Conservation (phyloP, 495 filamentous ascomycete species). For the Podospora bellae-mahoneyi region DNA sequence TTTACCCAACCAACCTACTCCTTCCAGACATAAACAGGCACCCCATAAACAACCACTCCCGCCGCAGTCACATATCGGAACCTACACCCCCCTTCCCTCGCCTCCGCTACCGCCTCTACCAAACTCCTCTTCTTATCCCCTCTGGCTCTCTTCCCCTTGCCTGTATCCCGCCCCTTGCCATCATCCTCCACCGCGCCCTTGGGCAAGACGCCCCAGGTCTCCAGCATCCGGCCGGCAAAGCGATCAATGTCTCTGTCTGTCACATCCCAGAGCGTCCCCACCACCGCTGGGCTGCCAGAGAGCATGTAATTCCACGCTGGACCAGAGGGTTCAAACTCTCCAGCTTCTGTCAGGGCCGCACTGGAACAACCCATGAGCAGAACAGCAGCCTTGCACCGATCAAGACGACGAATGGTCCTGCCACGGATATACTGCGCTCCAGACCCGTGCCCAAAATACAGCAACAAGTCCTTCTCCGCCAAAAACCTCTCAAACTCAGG, state of each 20-base stretch:
- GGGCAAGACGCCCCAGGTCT: conserved; percentile 76
- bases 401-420: conserved; percentile 70
- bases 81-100: conserved; percentile 67
- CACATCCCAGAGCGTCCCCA: conserved; percentile 95
- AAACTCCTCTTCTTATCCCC: conserved; percentile 41
- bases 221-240: conserved; percentile 70
- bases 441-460: conserved; percentile 95
- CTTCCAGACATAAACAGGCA: conserved; percentile 73
- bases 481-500: conserved; percentile 66
- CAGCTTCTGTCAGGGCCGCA: conserved; percentile 70
- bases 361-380: conserved; percentile 92
- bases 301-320: conserved; percentile 88
- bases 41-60: conserved; percentile 88
- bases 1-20: background rate
- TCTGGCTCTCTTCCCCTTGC: conserved; percentile 28
- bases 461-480: conserved; percentile 59
- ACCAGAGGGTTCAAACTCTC: conserved; percentile 84
- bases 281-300: conserved; percentile 75
- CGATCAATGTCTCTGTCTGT: conserved; percentile 96
- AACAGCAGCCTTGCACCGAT: conserved; percentile 62
- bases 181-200: conserved; percentile 32
- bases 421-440: conserved; percentile 91
- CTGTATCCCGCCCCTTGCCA: conserved; percentile 17
- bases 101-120: conserved; percentile 73
- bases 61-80: conserved; percentile 90